A percentile compares a stretch with the other conserved stretches of the same genome.
These are phyloP conservation scores for Salix arbutifolia DNA, from an alignment of 345 rosid genomes.

Conservation along the genomic window DNA sequence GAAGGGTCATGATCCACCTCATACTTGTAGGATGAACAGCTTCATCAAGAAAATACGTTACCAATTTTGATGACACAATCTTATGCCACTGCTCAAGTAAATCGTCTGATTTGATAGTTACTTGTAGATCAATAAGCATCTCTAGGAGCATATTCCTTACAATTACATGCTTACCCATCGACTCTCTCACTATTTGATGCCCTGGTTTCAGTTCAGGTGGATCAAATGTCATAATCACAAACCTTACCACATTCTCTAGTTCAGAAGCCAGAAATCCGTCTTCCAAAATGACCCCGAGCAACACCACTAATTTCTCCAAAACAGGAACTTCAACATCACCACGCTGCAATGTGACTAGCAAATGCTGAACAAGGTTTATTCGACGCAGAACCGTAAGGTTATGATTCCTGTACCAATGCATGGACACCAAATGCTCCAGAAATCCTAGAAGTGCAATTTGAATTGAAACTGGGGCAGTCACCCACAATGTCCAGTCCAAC, in stretches of 20 bases:
- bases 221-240: constrained; percentile 97
- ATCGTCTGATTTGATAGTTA: constrained; percentile 89
- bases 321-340: constrained; percentile 99
- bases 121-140: constrained; percentile 99
- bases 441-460: constrained; percentile 91
- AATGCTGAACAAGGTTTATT: constrained; percentile 94
- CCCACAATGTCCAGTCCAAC: constrained; percentile 99
- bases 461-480: constrained; percentile 79
- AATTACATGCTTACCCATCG: constrained; percentile 96
- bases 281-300: constrained; percentile 97
- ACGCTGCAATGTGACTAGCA: constrained; percentile 90
- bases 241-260: constrained; percentile 91
- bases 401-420: constrained; percentile 99
- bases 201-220: constrained; percentile 82
- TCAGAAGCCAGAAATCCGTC: constrained; percentile 95
- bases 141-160: constrained; percentile 98
- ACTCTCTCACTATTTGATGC: constrained; percentile 66
- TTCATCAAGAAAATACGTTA: constrained; percentile 96
- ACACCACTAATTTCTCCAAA: constrained; percentile 88
- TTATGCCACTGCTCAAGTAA: constrained; percentile 99
- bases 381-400: constrained; percentile 90
- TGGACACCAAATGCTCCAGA: constrained; percentile 96
- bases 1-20: constrained; percentile 99
- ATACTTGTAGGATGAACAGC: constrained; percentile 99
- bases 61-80: constrained; percentile 92